These are phyloP conservation scores for Agaricus subrufescens DNA, from an alignment of 768 basidiomycete genomes.

Conservation along the genomic window DNA sequence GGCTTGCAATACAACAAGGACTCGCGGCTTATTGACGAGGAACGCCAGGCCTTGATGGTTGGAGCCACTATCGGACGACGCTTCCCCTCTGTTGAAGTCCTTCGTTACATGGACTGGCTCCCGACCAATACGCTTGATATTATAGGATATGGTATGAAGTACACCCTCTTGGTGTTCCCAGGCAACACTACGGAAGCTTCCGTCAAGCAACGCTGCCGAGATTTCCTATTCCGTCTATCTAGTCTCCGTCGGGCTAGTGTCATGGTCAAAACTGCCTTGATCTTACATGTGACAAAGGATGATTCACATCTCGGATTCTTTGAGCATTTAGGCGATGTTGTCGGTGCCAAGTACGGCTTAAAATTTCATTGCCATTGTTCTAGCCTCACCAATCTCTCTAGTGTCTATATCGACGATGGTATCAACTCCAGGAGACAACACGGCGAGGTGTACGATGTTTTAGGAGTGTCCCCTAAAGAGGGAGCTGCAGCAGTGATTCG, in stretches of 20 bases:
- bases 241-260: not conserved
- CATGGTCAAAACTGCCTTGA: not conserved
- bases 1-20: not conserved
- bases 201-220: not conserved
- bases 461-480: not conserved
- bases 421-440: not conserved
- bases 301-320: not conserved
- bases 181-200: not conserved
- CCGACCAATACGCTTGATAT: not conserved
- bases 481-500: not conserved
- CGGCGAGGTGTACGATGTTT: not conserved
- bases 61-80: not conserved
- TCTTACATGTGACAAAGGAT: not conserved
- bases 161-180: not conserved
- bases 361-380: not conserved
- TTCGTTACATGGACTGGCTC: not conserved
- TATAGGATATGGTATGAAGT: not conserved
- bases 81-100: not conserved
- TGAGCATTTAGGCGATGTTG: not conserved
- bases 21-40: not conserved
- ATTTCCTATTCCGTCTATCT: not conserved
- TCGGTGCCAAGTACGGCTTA: not conserved
- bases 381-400: not conserved
- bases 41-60: not conserved
- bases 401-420: not conserved